Base-by-base conservation (phyloP, 1,284 basidiomycete genomes). In the Sporisorium graminicola region DNA sequence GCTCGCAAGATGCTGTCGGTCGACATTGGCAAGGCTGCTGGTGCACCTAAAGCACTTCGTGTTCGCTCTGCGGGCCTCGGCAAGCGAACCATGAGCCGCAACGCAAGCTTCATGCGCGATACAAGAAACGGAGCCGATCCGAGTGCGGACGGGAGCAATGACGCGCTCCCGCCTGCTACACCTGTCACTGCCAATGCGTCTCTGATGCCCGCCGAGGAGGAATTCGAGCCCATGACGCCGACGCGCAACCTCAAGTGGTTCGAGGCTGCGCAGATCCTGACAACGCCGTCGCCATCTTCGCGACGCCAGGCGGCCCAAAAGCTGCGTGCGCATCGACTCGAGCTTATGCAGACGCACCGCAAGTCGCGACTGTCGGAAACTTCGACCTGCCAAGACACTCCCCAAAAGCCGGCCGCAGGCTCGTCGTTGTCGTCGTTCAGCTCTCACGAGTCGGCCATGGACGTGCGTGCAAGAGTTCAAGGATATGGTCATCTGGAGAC, bases 241-340 rank as follows among this genome's bases (percentile, higher is more conserved):
- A 85, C 82, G 20, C 70, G 84, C 24, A 77, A 66, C 42, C 68
- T 83, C 65, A 82, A 84, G 65, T 86, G 85, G 85, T 81, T 78
- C 33, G 74, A 86, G 42, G 79, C 79, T 4, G 79, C 82, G 9
- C 78, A 82, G 53, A 63, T 82, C 14, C 40, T 79, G 29, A 78
- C 82, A 2, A 82, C 83, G 13, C 78, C 80, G 0, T 82, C 81
- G 29, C 81, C 81, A 0, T 76, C 77, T 12, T 67, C 72, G 8
- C 43, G 76, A 14, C 74, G 74, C 3, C 63, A 69, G 35, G 57
- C 63, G 20, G 70, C 62, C 0, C 65, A 73, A 27, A 74, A 67
- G 47, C 42, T 77, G 31, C 70, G 75, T 18, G 63, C 75, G 24
- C 70, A 74, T 58, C 63, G 75, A 44, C 66, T 70, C 37, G 70